Percentiles rank a stretch among this genome's conserved stretches.
phyloP scores from a whole-genome alignment of 129 eudicot genomes.

The Sambucus nigra region DNA sequence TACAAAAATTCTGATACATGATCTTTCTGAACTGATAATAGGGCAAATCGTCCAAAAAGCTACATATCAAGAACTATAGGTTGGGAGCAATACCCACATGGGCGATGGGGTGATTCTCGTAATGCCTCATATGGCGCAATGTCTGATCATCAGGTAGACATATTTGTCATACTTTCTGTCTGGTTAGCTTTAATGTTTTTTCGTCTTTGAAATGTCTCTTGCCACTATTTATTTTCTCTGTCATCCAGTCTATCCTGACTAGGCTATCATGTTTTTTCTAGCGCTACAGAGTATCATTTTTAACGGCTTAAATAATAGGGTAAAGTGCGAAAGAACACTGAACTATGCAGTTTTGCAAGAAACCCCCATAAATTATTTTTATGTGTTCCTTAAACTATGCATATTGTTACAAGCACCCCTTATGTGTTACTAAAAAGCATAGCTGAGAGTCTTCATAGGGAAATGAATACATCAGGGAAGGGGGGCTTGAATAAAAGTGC shows the following conservation, averaged over 20 bases:
- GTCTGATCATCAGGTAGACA: slow-evolving; percentile 76
- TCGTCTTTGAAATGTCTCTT: not conserved
- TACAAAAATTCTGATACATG: not conserved
- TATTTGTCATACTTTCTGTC: not conserved
- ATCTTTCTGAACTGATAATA: slow-evolving; percentile 13
- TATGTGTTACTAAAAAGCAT: too few species aligned
- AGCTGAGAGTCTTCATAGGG: too few species aligned
- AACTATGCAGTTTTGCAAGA: too few species aligned
- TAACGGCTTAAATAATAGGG: too few species aligned
- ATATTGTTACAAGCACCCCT: too few species aligned
- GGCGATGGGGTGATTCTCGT: slow-evolving; percentile 93
- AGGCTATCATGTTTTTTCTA: too few species aligned
- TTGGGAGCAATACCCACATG: slow-evolving; percentile 93
- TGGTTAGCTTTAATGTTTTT: not conserved
- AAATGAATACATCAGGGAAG: too few species aligned
- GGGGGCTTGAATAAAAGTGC: too few species aligned
- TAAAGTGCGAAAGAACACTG: too few species aligned
- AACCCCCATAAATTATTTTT: too few species aligned
- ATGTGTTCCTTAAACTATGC: too few species aligned
- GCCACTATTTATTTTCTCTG: not conserved
- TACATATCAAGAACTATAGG: slow-evolving; percentile 76
- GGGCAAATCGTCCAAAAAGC: slow-evolving; percentile 99
- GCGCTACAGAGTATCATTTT: too few species aligned
- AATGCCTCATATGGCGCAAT: slow-evolving; percentile 91
- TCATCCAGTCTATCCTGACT: not conserved